A percentile compares a stretch with the other conserved stretches of the same genome.
Conservation (phyloP, 2,329 filamentous ascomycete genomes). For the Polychaeton citri region DNA sequence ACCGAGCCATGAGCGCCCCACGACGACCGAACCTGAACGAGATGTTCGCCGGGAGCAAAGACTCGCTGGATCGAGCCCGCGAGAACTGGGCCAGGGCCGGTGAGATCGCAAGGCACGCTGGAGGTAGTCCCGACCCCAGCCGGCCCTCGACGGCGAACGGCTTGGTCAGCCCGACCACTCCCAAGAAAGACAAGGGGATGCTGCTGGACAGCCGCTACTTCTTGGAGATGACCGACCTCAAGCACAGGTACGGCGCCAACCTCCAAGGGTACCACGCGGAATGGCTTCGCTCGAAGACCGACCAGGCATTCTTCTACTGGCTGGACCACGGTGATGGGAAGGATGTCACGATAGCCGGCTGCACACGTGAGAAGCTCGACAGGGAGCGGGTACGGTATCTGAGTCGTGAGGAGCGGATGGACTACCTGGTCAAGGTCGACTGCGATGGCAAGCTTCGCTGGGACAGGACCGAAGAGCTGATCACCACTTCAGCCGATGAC, state of each 20-base stretch:
- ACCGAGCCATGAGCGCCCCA: slow-evolving; percentile 13
- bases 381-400: slow-evolving; percentile 72
- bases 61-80: slow-evolving; percentile 27
- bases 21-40: not conserved
- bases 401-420: slow-evolving; percentile 65
- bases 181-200: slow-evolving; percentile 30
- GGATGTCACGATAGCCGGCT: slow-evolving; percentile 53
- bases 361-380: slow-evolving; percentile 61
- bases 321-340: slow-evolving; percentile 68
- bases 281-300: slow-evolving; percentile 63
- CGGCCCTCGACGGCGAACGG: slow-evolving; percentile 23
- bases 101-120: slow-evolving; percentile 57
- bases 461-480: slow-evolving; percentile 67
- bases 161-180: slow-evolving; percentile 26
- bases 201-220: slow-evolving; percentile 80
- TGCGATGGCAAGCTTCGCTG: slow-evolving; percentile 61
- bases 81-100: slow-evolving; percentile 64
- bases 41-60: not conserved
- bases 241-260: slow-evolving; percentile 78
- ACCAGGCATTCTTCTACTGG: slow-evolving; percentile 88
- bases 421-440: slow-evolving; percentile 70
- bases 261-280: slow-evolving; percentile 66
- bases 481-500: slow-evolving; percentile 58
- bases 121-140: slow-evolving; percentile 44
- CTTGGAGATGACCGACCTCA: slow-evolving; percentile 55